A percentile compares a stretch with the other conserved stretches of the same genome.
Conservation (phyloP, 306 rosid species). For the Clitoria ternatea region DNA sequence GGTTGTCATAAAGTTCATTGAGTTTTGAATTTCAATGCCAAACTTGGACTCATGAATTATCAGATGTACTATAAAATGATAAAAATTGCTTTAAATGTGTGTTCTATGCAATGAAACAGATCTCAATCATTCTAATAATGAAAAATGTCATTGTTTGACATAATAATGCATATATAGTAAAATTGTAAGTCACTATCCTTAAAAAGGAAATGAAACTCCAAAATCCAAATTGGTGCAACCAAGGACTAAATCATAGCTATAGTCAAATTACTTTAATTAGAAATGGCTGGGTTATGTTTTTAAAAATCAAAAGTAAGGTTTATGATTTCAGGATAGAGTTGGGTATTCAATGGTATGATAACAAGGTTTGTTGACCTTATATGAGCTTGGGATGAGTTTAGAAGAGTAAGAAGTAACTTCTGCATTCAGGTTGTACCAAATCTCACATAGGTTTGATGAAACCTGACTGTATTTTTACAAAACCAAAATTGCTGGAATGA, state of each 20-base stretch:
- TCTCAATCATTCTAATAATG: not conserved
- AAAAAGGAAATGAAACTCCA: not conserved
- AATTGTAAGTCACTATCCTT: not conserved
- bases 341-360: not conserved
- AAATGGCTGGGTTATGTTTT: slow-evolving; percentile 8
- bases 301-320: not conserved
- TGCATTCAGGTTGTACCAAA: not conserved
- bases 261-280: not conserved
- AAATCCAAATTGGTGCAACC: not conserved
- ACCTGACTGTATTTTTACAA: not conserved
- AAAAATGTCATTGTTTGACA: not conserved
- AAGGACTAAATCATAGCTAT: not conserved
- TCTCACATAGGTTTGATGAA: not conserved
- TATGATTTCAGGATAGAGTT: slow-evolving; percentile 12
- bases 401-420: not conserved
- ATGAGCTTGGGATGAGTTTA: not conserved
- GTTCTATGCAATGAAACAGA: not conserved
- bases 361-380: not conserved
- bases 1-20: not conserved
- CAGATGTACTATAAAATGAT: slow-evolving; percentile 1
- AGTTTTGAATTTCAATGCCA: slow-evolving; percentile 1
- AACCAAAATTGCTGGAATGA: not conserved
- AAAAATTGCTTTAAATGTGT: not conserved
- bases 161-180: not conserved
- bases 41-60: not conserved